phyloP scores from a whole-genome alignment of 1,284 basidiomycete genomes.

The Vanrija pseudolonga region DNA sequence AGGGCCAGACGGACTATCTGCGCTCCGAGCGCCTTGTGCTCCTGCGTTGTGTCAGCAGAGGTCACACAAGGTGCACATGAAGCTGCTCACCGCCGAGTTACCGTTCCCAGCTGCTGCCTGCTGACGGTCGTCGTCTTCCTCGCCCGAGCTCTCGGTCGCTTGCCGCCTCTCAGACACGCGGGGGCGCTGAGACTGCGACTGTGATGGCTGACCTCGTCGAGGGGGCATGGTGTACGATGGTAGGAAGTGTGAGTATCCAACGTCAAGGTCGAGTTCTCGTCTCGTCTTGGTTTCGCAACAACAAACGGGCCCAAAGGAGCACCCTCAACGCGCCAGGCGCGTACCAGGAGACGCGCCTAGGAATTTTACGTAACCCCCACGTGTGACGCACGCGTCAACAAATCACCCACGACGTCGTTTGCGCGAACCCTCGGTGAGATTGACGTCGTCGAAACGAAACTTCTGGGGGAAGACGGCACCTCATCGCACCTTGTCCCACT shows the following conservation, averaged over 20 bases:
- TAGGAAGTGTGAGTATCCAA: not conserved
- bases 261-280: too few species aligned
- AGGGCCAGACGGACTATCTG: conserved; percentile 41
- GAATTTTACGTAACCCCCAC: too few species aligned
- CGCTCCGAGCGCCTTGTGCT: conserved; percentile 26
- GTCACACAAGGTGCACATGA: not conserved
- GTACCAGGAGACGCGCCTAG: too few species aligned
- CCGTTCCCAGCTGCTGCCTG: not conserved
- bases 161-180: not conserved
- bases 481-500: not conserved
- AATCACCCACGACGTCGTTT: too few species aligned
- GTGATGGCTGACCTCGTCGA: not conserved
- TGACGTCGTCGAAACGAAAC: too few species aligned
- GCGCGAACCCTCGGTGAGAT: too few species aligned
- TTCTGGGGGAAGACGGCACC: too few species aligned
- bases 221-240: not conserved
- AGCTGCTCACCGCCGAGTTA: not conserved
- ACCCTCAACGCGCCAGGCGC: too few species aligned
- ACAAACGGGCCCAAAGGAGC: too few species aligned
- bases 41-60: conserved; percentile 15
- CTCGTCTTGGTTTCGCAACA: not conserved
- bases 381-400: too few species aligned
- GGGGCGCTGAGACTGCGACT: not conserved
- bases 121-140: not conserved
- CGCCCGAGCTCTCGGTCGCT: not conserved